phyloP scores from a whole-genome alignment of 139 green algal species.

The Bryopsis sp. region DNA sequence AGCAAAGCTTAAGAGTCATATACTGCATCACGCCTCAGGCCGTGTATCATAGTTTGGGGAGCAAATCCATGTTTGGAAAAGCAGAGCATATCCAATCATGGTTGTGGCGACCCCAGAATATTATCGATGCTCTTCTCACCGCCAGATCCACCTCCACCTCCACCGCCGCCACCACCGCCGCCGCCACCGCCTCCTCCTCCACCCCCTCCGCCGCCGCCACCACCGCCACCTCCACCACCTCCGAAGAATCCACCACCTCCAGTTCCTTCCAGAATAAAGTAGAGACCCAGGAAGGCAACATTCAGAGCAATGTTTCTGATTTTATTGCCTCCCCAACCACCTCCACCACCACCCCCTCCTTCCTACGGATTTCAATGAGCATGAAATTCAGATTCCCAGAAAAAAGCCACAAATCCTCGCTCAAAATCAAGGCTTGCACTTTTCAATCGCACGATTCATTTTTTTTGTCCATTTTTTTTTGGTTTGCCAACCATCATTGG shows the following conservation, averaged over 20 bases:
- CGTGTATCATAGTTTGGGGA: no score
- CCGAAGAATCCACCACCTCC: not conserved
- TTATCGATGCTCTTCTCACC: not conserved
- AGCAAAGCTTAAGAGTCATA: no score
- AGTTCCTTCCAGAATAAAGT: not conserved
- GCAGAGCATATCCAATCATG: not conserved
- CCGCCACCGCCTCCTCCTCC: conserved; percentile 7
- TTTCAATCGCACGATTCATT: no score
- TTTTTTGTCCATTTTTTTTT: no score
- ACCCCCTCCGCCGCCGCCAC: not conserved
- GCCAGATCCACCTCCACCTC: no score
- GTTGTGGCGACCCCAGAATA: not conserved
- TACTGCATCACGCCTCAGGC: no score
- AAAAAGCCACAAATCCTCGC: not conserved
- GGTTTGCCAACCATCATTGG: no score
- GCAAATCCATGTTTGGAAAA: no score
- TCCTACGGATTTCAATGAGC: not conserved
- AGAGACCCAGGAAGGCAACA: conserved; percentile 12
- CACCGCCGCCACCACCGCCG: not conserved
- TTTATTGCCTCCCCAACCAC: conserved; percentile 1
- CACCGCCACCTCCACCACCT: not conserved
- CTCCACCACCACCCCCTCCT: not conserved
- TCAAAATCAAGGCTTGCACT: not conserved
- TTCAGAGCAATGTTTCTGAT: conserved; percentile 11
- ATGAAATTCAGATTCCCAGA: no score